phyloP scores from a whole-genome alignment of 176 grass and related monocot species.

The Triticum aestivum region IWGSC_CS_RefSeq_v2.1 NC_057798.1:27940959-27941458 shows the following conservation, averaged over 20 bases:
- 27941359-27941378: neutral
- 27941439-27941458: neutral
- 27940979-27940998: neutral
- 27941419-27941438: neutral
- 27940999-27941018: neutral
- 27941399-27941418: neutral
- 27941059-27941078: neutral
- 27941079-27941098: neutral
- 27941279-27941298: constrained; percentile 46
- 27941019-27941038: neutral
- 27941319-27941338: constrained; percentile 57
- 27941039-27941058: neutral
- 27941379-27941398: neutral
- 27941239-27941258: constrained; percentile 83
- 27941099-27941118: neutral
- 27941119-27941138: too few relatives aligned
- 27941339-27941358: constrained; percentile 93
- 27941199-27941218: neutral
- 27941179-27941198: neutral
- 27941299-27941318: constrained; percentile 73
- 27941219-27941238: neutral
- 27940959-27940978: too few relatives aligned
- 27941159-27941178: neutral
- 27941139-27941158: neutral
- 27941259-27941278: constrained; percentile 73